These are phyloP conservation scores for Taphrina wiesneri DNA, from an alignment of 1,139 yeast genomes.

Conservation along the genomic window DNA sequence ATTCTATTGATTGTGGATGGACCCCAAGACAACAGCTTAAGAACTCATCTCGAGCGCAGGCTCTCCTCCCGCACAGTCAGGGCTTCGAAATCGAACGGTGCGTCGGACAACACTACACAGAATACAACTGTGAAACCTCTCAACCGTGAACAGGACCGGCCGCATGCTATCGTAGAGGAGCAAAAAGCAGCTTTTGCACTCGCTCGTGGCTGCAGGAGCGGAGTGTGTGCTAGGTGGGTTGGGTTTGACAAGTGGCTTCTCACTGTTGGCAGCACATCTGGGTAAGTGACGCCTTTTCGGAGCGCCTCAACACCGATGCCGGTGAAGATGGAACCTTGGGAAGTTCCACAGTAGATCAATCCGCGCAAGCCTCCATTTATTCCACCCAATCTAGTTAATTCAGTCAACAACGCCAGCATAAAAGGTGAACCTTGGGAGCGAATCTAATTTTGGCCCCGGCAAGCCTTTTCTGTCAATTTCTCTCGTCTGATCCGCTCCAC, in stretches of 20 bases:
- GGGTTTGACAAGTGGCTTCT: not conserved
- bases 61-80: too few species aligned
- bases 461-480: slow-evolving; percentile 1
- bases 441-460: not conserved
- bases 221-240: too few species aligned
- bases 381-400: not conserved
- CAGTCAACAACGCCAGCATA: not conserved
- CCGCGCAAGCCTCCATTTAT: not conserved
- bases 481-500: not conserved
- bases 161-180: too few species aligned
- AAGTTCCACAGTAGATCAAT: not conserved
- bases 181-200: too few species aligned
- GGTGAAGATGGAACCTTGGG: too few species aligned
- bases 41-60: not conserved
- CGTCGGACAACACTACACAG: too few species aligned
- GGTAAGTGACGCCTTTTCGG: not conserved
- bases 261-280: not conserved
- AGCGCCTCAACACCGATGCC: not conserved
- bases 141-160: too few species aligned
- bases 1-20: not conserved
- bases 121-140: too few species aligned
- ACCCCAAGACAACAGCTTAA: not conserved
- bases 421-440: not conserved
- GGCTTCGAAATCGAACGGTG: too few species aligned
- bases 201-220: too few species aligned